Evolutionary conservation across 176 grass and related monocot species (phyloP), one percentile per base, ranked within the genome.

Genomic region (Rhynchospora pubera): DNA sequence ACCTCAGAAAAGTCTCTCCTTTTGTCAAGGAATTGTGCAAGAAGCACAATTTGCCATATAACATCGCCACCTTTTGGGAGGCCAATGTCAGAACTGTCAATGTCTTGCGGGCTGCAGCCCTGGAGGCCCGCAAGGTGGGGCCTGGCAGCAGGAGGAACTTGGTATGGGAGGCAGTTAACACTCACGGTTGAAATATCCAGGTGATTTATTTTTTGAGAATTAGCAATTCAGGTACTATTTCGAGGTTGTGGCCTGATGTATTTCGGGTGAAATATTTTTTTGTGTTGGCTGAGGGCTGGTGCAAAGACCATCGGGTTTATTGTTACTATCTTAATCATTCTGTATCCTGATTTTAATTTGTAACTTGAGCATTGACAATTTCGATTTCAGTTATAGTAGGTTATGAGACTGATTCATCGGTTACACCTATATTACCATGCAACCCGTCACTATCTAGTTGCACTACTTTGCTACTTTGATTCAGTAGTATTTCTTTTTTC

Each of bases 91-190:
- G 80, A 66, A 99, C 96, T 7, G 43, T 90, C 61, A 87, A 77
- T 64, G 91, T 89, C 2, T 90, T 99, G 55, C 85, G 90, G 79
- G 68, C 90, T 30, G 96, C 96, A 13, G 96, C 96, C 12, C 57
- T 99, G 85, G 86, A 95, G 28, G 96, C 96, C 6, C 88, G 92
- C 83, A 79, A 84, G 22, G 71, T 87, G 11, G 84, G 87, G 0
- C 50, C 47, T 0, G 71, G 64, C 0, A 73, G 50, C 0, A 75
- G 79, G 0, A 99, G 88, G 92, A 99, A 95, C 75, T 80, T 99
- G 65, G 89, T 99, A 0, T 99, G 96, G 96, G 96, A 99, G 79
- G 92, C 96, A 15, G 71, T 91, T 13, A 99, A 99, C 84, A 93
- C 92, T 57, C 96, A 91, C 79, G 96, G 96, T 67, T 97, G 51